A percentile compares a stretch with the other conserved stretches of the same genome.
These are phyloP conservation scores for Pascua guehoae DNA, from an alignment of 1,284 basidiomycete species.

Conservation along the genomic window DNA sequence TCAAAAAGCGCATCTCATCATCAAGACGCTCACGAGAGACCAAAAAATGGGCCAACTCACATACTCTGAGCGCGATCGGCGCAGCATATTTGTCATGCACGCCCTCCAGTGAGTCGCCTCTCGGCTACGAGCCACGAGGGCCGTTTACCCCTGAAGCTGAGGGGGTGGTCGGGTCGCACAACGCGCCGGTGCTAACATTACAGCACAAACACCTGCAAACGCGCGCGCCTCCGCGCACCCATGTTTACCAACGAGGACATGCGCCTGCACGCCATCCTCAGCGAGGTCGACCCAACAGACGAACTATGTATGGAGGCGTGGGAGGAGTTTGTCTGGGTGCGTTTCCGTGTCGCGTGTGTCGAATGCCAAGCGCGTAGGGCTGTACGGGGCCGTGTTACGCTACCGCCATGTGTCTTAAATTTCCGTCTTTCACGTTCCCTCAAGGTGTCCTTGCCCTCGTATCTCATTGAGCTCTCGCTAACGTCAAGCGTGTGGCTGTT, in stretches of 20 bases:
- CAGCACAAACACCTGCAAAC: no score
- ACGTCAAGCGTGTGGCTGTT: background rate
- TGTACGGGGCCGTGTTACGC: background rate
- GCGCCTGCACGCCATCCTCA: constrained; percentile 9
- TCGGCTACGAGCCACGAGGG: no score
- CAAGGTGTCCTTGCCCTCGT: background rate
- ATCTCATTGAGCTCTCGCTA: no score
- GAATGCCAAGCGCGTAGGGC: background rate
- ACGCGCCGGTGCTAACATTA: no score
- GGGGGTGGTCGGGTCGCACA: no score
- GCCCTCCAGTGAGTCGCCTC: no score
- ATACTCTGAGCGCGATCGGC: no score
- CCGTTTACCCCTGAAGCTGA: no score
- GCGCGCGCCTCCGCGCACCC: background rate
- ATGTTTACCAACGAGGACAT: constrained; percentile 8
- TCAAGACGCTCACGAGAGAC: no score
- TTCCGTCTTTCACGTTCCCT: background rate
- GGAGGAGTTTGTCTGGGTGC: constrained; percentile 12
- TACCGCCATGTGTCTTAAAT: background rate
- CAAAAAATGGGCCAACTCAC: no score
- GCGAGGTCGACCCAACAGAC: constrained; percentile 3
- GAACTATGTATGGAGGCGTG: constrained; percentile 8
- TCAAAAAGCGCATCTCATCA: no score
- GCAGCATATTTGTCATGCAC: no score
- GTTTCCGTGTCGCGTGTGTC: background rate